Percentiles rank a stretch among this genome's conserved stretches.
Evolutionary conservation across 1,284 basidiomycete genomes (phyloP).

Genomic region (Cerioporus squamosus): DNA sequence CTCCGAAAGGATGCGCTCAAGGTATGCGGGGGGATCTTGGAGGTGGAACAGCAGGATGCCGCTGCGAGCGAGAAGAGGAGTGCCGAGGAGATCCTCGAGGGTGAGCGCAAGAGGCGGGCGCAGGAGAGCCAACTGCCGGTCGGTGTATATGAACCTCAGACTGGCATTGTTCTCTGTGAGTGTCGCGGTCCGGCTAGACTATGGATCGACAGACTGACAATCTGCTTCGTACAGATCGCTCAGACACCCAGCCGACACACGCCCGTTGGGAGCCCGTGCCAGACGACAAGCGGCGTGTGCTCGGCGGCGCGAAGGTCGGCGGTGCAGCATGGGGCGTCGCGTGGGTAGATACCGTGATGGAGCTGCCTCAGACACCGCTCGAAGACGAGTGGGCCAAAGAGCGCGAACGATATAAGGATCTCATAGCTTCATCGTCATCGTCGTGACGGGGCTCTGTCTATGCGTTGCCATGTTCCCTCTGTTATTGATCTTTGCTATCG

Average conservation of each 20-base stretch:
- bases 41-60: slow-evolving; percentile 21
- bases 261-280: slow-evolving; percentile 64
- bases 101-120: slow-evolving; percentile 27
- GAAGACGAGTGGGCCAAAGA: slow-evolving; percentile 20
- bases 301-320: slow-evolving; percentile 75
- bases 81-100: slow-evolving; percentile 33
- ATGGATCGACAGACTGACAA: slow-evolving; percentile 3
- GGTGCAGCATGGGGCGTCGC: slow-evolving; percentile 79
- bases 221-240: slow-evolving; percentile 53
- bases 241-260: slow-evolving; percentile 71
- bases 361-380: slow-evolving; percentile 33
- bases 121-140: slow-evolving; percentile 47
- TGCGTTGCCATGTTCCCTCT: too few relatives aligned
- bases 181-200: slow-evolving; percentile 1
- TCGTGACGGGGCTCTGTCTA: too few relatives aligned
- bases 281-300: slow-evolving; percentile 49
- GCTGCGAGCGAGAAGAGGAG: slow-evolving; percentile 23
- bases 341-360: slow-evolving; percentile 77
- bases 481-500: too few relatives aligned
- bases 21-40: slow-evolving; percentile 45
- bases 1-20: slow-evolving; percentile 64
- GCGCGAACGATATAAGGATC: slow-evolving; percentile 21
- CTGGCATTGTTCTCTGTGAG: slow-evolving; percentile 70
- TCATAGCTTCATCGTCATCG: not conserved
- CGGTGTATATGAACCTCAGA: slow-evolving; percentile 78